Conservation (phyloP, 140 eudicot genomes). For the Oenanthe javanica region DNA sequence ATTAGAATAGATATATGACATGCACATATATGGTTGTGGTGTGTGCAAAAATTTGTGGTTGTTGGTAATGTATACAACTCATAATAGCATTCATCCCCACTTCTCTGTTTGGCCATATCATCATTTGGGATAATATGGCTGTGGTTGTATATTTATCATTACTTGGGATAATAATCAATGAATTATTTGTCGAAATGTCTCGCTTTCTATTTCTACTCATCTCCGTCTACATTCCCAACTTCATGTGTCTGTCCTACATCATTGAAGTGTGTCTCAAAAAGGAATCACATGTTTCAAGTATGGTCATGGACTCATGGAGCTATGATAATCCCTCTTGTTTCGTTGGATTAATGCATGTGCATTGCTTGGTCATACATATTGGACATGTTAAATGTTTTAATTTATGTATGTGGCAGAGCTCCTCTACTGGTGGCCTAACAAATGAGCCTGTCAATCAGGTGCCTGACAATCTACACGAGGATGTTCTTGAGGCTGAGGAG, state of each 20-base stretch:
- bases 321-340: neutral
- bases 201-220: neutral
- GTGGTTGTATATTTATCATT: too few species aligned
- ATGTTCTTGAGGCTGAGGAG: slow-evolving; percentile 31
- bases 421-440: slow-evolving; percentile 15
- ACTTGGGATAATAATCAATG: too few species aligned
- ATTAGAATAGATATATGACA: neutral
- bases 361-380: neutral
- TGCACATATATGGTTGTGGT: neutral
- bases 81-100: too few species aligned
- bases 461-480: slow-evolving; percentile 17
- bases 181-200: neutral
- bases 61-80: neutral
- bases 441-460: slow-evolving; percentile 1
- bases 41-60: neutral
- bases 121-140: neutral
- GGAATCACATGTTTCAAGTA: neutral
- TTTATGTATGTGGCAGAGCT: slow-evolving; percentile 20
- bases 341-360: neutral
- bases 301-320: neutral
- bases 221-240: neutral
- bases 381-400: neutral
- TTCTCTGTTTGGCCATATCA: neutral
- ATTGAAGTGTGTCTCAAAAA: neutral
- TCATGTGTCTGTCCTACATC: neutral